phyloP scores from a whole-genome alignment of 2,329 filamentous ascomycete genomes.

The Arthrobotrys entomopaga region DNA sequence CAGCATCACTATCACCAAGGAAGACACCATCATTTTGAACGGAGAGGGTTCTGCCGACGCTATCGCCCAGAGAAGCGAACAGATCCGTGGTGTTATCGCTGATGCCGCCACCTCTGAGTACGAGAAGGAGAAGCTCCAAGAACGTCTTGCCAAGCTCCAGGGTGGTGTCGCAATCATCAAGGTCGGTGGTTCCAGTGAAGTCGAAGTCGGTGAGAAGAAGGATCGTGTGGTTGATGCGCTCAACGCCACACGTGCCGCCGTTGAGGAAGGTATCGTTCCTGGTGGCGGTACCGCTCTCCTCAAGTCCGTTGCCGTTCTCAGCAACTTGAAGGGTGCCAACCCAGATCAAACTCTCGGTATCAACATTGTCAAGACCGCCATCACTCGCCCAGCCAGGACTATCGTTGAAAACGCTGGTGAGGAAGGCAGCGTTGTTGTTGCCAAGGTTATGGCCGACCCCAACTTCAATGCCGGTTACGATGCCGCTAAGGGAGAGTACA shows the following conservation, averaged over 20 bases:
- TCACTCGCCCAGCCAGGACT: constrained; percentile 90
- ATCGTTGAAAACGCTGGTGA: constrained; percentile 98
- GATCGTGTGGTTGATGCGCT: constrained; percentile 98
- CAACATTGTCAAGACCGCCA: constrained; percentile 96
- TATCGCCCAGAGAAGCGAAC: constrained; percentile 95
- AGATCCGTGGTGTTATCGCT: constrained; percentile 95
- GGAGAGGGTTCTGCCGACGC: constrained; percentile 94
- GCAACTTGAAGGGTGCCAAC: constrained; percentile 85
- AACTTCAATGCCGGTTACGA: constrained; percentile 99
- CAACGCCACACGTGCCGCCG: constrained; percentile 96
- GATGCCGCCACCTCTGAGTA: constrained; percentile 97
- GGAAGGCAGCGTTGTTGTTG: constrained; percentile 94
- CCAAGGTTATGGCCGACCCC: constrained; percentile 96
- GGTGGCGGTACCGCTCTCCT: constrained; percentile 97
- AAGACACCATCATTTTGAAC: constrained; percentile 98
- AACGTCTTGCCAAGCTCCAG: constrained; percentile 98
- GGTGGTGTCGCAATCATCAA: constrained; percentile 99
- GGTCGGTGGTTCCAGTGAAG: constrained; percentile 95
- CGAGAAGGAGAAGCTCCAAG: constrained; percentile 99
- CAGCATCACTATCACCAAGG: constrained; percentile 99
- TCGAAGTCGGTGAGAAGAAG: constrained; percentile 99
- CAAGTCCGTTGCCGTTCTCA: constrained; percentile 91
- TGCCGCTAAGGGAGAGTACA: constrained; percentile 95
- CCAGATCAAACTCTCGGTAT: constrained; percentile 99
- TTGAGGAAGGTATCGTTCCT: constrained; percentile 98